phyloP scores from a whole-genome alignment of 176 grass and related monocot genomes.

The Oryza punctata region DNA sequence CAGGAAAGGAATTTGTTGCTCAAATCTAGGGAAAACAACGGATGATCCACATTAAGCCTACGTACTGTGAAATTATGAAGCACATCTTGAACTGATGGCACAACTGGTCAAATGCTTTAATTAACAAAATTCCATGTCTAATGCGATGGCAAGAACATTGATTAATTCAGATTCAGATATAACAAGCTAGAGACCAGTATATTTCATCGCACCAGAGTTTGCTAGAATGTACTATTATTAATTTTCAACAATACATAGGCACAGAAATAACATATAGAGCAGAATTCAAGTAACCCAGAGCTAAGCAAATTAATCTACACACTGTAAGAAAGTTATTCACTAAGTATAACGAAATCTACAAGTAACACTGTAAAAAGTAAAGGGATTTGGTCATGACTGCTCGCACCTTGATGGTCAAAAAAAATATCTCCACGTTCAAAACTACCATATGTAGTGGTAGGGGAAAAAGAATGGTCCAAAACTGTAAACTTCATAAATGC shows the following conservation, averaged over 20 bases:
- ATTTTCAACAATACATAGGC: neutral
- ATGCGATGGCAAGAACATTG: neutral
- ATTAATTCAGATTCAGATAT: neutral
- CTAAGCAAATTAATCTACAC: neutral
- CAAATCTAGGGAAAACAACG: neutral
- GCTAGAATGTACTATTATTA: neutral
- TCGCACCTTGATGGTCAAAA: neutral
- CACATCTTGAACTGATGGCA: neutral
- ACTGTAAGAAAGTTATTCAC: neutral
- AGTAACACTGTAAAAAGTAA: neutral
- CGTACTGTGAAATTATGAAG: neutral
- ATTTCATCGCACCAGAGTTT: neutral
- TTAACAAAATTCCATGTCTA: neutral
- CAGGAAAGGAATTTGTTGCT: neutral
- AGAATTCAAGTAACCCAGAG: neutral
- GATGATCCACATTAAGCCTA: neutral
- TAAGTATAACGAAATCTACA: neutral
- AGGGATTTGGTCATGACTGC: neutral
- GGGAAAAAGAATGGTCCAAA: neutral
- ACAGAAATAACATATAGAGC: neutral
- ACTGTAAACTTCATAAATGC: slow-evolving; percentile 24
- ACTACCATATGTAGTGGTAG: neutral
- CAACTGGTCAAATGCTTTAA: neutral
- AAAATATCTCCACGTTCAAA: slow-evolving; percentile 12
- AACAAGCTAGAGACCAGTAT: neutral